Percentiles rank a stretch among this genome's conserved stretches.
Conservation (phyloP, 495 filamentous ascomycete species). For the Neurospora sp. region DNA sequence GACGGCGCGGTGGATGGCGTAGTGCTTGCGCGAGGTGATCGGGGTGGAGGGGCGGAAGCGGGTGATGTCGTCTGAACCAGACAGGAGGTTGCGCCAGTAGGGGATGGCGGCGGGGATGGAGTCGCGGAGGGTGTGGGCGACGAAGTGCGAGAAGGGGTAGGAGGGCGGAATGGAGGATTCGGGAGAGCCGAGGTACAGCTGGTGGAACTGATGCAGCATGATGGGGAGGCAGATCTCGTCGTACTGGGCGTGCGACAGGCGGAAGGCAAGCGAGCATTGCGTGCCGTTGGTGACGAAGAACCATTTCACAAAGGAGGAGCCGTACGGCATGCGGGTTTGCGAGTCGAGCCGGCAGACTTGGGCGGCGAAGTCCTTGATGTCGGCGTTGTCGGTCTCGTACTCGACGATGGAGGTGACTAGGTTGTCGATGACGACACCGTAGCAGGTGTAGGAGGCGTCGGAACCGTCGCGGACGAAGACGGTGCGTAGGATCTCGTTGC, state of each 20-base stretch:
- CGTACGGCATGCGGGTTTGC: constrained; percentile 44
- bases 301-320: constrained; percentile 54
- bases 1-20: constrained; percentile 33
- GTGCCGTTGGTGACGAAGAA: constrained; percentile 42
- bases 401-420: constrained; percentile 42
- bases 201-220: constrained; percentile 40
- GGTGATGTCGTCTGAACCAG: constrained; percentile 37
- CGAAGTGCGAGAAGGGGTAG: constrained; percentile 51
- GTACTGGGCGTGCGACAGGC: constrained; percentile 66
- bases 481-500: constrained; percentile 59
- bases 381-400: constrained; percentile 41
- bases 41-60: constrained; percentile 25
- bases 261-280: constrained; percentile 49
- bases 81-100: constrained; percentile 51
- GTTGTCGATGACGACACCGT: constrained; percentile 51
- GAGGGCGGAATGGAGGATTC: constrained; percentile 19
- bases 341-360: constrained; percentile 40
- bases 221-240: constrained; percentile 59
- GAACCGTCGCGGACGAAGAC: constrained; percentile 49
- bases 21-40: constrained; percentile 17
- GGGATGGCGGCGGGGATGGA: constrained; percentile 22
- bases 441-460: constrained; percentile 26
- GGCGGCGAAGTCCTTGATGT: constrained; percentile 41
- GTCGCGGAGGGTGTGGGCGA: constrained; percentile 31
- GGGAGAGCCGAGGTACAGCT: constrained; percentile 20